Evolutionary conservation across 208 protist species (phyloP), one percentile per base, ranked within the genome.

Genomic region (Acanthamoeba royreba): DNA sequence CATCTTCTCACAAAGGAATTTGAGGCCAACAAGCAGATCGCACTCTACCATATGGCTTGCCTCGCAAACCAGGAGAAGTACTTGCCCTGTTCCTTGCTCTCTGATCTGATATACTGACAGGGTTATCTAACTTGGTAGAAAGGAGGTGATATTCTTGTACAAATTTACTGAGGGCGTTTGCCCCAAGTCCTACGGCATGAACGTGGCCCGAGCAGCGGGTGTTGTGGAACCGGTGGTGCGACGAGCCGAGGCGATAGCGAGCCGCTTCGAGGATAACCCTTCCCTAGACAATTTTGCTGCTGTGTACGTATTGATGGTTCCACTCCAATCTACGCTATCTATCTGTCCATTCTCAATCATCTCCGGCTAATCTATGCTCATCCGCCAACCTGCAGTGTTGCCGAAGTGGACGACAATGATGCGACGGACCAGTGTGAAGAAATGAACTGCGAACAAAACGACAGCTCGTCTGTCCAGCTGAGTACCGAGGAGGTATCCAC

Each of bases 1-100:
- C 99, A 99, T 92, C 94, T 98, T 38, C 95, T 99, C 22, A 98
- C 98, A 0, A 55, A 95, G 9, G 93, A 95, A 46, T 96, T 95
- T 7, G n/a, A 49, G 2, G 53, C 77, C 46, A 13, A 49, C 25
- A 9, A 22, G 9, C 19, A 25, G 0, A 86, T 97, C 15, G 25
- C 58, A 0, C 81, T 94, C n/a, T 83, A 74, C 5, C 94, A 97
- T 35, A 98, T 98, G 97, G 72, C 47, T 28, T 96, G 96, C 46
- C 35, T 92, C 25, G 94, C 91, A 19, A 85, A 97, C 43, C 53
- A 97, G 31, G 52, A 91, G 15, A 92, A 33, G 49, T 95, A 92
- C 52, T 25, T n/a, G 3, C 52, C 7, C 19, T 45, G 22, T 92
- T 92, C 86, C 9, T 87, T 77, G 25, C 35, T 45, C 15, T 81